Evolutionary conservation across 192 early-diverging fungal genomes (phyloP), one percentile per base, ranked within the genome.

Genomic region (Entrophospora sp.): DNA sequence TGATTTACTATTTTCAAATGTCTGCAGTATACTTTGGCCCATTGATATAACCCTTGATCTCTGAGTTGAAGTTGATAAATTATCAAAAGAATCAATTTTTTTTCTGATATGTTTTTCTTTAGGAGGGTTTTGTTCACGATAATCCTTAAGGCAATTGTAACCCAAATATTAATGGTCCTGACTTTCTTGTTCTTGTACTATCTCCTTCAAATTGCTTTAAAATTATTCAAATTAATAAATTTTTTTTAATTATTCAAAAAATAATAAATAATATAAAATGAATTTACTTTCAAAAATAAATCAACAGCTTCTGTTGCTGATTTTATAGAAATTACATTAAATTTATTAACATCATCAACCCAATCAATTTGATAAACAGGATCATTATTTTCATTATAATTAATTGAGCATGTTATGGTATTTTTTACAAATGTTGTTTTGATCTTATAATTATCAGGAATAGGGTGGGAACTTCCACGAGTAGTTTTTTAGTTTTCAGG

Each of bases 61-160:
- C 43, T 14, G 43, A 44, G 52, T 35, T 34, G n/a, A 35, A 55
- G 31, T 55, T 55, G n/a, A n/a, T n/a, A 55, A 55, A 35, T 55
- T 55, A n/a, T 55, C n/a, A 35, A 55, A 55, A 34, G 16, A 5
- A 18, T 55, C 34, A 18, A 55, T 34, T 1, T 18, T n/a, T 55
- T 13, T 35, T 55, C 0, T 6, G 0, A 18, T 34, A 1, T 2
- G n/a, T 9, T 34, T 35, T n/a, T 55, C 31, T 55, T 55, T 0
- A 18, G 31, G 34, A 55, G 31, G n/a, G 34, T 35, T 35, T 53
- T n/a, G n/a, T n/a, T n/a, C n/a, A n/a, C n/a, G n/a, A n/a, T n/a
- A n/a, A n/a, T n/a, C n/a, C n/a, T n/a, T n/a, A n/a, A n/a, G n/a
- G n/a, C 10, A 55, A 35, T 0, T 55, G 52, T 34, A 55, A 1